A percentile compares a stretch with the other conserved stretches of the same genome.
These are phyloP conservation scores for Kwoniella pini DNA, from an alignment of 768 basidiomycete genomes.

Conservation along the genomic window DNA sequence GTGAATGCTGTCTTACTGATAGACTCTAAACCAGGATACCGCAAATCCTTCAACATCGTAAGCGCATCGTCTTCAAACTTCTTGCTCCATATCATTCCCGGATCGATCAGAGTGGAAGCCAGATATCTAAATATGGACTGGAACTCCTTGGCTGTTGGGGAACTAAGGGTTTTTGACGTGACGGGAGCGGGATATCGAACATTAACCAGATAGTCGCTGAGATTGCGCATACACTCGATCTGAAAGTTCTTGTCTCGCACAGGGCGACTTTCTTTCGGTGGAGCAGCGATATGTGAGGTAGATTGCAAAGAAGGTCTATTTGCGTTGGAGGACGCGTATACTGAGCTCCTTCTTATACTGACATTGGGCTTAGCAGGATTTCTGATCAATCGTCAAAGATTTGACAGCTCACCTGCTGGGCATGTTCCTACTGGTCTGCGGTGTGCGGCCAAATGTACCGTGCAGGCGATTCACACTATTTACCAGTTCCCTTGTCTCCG, in stretches of 20 bases:
- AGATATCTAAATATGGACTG: constrained; percentile 80
- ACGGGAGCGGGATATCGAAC: constrained; percentile 56
- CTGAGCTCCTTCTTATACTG: constrained; percentile 76
- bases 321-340: constrained; percentile 53
- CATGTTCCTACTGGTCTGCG: constrained; percentile 60
- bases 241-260: constrained; percentile 76
- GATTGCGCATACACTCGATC: constrained; percentile 68
- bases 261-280: constrained; percentile 71
- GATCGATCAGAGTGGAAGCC: constrained; percentile 63
- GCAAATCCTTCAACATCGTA: constrained; percentile 68
- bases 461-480: too few relatives aligned
- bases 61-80: constrained; percentile 82
- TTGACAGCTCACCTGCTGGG: constrained; percentile 57
- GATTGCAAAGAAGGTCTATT: constrained; percentile 61
- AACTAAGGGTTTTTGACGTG: constrained; percentile 66
- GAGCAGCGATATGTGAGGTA: constrained; percentile 41
- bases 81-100: constrained; percentile 60
- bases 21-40: constrained; percentile 76
- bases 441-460: constrained; percentile 67
- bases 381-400: not conserved
- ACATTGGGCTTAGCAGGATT: constrained; percentile 21
- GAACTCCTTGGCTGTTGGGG: constrained; percentile 84
- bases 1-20: constrained; percentile 84
- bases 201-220: constrained; percentile 63
- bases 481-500: too few relatives aligned